Base-by-base conservation (phyloP, 2,329 filamentous ascomycete genomes). In the Penicillium palitans region DNA sequence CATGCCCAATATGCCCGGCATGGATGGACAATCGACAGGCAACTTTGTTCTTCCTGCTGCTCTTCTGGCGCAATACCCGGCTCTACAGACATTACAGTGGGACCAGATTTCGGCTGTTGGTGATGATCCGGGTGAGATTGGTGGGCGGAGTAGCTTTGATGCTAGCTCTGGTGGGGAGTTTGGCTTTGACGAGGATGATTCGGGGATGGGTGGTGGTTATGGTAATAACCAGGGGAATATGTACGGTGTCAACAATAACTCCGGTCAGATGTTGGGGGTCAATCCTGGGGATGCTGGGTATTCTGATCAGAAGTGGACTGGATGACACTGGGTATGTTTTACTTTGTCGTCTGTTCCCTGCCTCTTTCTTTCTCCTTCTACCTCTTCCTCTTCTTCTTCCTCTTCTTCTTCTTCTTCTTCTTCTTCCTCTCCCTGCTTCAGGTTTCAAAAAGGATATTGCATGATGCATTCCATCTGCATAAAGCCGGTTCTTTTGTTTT, bases 31-130 rank as follows among this genome's bases (percentile, higher is more conserved):
- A 80, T 74, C 84, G 77, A 64, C 66, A 1, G 81, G 87, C 66
- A 84, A 86, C 65, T 90, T 90, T 71, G 80, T 84, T 39, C 82
- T 98, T n/a, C 95, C 95, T 1, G 90, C 90, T 4, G 93, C 93
- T 1, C 79, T 99, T 50, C 79, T 98, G 40, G 90, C 90, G 19
- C 95, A 98, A 70, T 98, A 97, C 74, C 95, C 95, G 13, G 93
- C 91, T 4, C 79, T 99, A n/a, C 92, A 93, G 25, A 89, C 88
- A 54, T 84, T 98, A 72, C 93, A 93, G 70, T 98, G 93, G 93
- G 84, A 96, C 71, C 84, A 87, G 42, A 83, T 88, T n/a, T 81
- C 81, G 5, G 77, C 82, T 7, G 86, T 86, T 19, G 82, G 87
- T 58, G 82, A 83, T 46, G 78, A 81, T 35, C 76, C 78, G 3